These are phyloP conservation scores for Geotrichum aggregatum DNA, from an alignment of 1,139 yeast genomes.

Conservation along the genomic window DNA sequence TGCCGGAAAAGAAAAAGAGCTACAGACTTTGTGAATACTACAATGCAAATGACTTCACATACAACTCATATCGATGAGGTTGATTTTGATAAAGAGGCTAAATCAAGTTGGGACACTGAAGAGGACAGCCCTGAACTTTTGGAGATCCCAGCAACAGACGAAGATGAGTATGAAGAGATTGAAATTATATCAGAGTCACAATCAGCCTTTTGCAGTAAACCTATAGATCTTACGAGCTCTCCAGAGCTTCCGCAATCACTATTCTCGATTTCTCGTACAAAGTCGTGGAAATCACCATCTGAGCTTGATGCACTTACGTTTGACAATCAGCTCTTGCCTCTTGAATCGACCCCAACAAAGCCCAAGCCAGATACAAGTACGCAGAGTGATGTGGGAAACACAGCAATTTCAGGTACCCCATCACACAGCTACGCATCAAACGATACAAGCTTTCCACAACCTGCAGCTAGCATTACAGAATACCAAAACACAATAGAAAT, in stretches of 20 bases:
- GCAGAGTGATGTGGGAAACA: neutral
- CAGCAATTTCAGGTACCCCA: no score
- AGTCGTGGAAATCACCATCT: neutral
- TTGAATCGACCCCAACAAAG: neutral
- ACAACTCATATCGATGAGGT: neutral
- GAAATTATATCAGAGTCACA: constrained; percentile 1
- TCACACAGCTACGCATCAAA: no score
- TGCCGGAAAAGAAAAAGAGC: constrained; percentile 1
- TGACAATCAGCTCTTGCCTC: no score
- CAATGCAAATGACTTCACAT: neutral
- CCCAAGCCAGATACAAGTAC: neutral
- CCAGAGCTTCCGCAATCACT: neutral
- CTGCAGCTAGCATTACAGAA: no score
- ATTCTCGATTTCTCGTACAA: neutral
- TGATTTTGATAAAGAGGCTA: neutral
- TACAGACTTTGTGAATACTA: neutral
- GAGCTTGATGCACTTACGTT: neutral
- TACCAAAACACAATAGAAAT: neutral
- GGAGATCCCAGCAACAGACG: constrained; percentile 2
- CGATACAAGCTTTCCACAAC: no score
- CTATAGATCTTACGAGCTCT: neutral
- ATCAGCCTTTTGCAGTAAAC: neutral
- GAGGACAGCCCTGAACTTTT: neutral
- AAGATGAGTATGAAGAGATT: constrained; percentile 7
- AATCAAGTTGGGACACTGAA: neutral